Base-by-base conservation (phyloP, 2,329 filamentous ascomycete genomes). In the Neopestalotiopsis sp. region DNA sequence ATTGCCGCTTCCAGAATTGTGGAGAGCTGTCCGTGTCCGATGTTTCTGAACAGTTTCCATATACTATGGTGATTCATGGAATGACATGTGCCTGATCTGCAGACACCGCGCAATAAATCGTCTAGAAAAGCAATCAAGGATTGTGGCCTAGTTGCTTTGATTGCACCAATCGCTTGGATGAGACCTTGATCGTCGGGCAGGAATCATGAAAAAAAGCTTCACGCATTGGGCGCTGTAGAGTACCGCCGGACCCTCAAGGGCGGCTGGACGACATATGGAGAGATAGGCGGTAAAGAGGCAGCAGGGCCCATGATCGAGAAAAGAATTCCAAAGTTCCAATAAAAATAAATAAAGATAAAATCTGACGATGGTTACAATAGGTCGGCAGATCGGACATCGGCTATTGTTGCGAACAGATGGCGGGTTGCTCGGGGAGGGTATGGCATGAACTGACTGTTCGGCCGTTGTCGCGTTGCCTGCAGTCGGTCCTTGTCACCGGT, bases 401-500 rank as follows among this genome's bases (percentile, higher is more conserved):
- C 20, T 52, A 52, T n/a, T 52, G 45, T 52, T 52, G 45, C 45
- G 45, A 52, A 20, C 45, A 52, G 45, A 52, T 52, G 45, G 45
- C 45, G 45, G n/a, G 5, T 52, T 14, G 14, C 20, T 20, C 45
- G 45, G 45, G n/a, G 45, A 6, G 17, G 24, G 24, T 28, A 3
- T 28, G 24, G 7, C 17, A 52, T 20, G 45, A 52, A 52, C 45
- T 52, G 45, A n/a, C 45, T 52, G 45, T 52, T 52, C 45, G 45
- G n/a, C 45, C 45, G 45, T 52, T n/a, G 34, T 38, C 34, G 34
- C 34, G 9, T 17, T 52, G 17, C 14, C 45, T 24, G 45, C 45
- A 52, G n/a, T 52, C 45, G 45, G 45, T n/a, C 45, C 45, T 52
- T 52, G 45, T 52, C 45, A 52, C 45, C 45, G 45, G 45, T 52